Evolutionary conservation across 2,329 filamentous ascomycete species (phyloP), one percentile per base, ranked within the genome.

Genomic region (Diaporthe sp.): DNA sequence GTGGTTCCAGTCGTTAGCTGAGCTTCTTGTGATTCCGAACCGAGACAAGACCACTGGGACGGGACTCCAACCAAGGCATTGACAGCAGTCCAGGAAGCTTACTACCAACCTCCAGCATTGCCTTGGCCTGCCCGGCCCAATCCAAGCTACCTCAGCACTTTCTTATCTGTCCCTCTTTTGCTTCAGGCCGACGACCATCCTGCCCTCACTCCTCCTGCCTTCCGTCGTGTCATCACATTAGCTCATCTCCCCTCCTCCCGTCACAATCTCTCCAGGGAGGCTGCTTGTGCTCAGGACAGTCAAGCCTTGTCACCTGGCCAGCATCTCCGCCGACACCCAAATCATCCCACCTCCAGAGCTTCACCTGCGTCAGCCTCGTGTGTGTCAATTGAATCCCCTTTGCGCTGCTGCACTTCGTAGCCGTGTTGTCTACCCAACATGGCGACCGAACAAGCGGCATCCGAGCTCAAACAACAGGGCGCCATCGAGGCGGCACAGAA

Each of bases 401-500:
- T 52, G 57, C 33, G 30, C 38, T 54, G 75, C 75, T 73, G 73
- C 70, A 52, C 70, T 40, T 33, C 35, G 73, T 71, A 76, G 75
- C 75, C 52, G 33, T 61, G 64, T 35, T 54, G 38, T 38, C 70
- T 67, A 71, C 61, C 17, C 77, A 79, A 52, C 42, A 84, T 84
- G 83, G 80, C 80, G 58, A 80, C 82, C 6, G 77, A 74, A 13
- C 77, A 77, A 57, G 77, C 76, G 54, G 81, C 78, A 47, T 82
- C 75, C 75, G 95, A 97, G 89, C 89, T 95, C 83, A 97, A 95
- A 90, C 89, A 92, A 83, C 92, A 97, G 84, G 94, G 92, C 77
- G 93, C 92, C 77, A 86, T 96, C 75, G 94, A 97, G 81, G 93
- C 94, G 75, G 92, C 95, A 72, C 89, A 88, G 76, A 89, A 97